A percentile compares a stretch with the other conserved stretches of the same genome.
phyloP scores from a whole-genome alignment of 164 flowering plant species.

The Magnolia officinalis region DNA sequence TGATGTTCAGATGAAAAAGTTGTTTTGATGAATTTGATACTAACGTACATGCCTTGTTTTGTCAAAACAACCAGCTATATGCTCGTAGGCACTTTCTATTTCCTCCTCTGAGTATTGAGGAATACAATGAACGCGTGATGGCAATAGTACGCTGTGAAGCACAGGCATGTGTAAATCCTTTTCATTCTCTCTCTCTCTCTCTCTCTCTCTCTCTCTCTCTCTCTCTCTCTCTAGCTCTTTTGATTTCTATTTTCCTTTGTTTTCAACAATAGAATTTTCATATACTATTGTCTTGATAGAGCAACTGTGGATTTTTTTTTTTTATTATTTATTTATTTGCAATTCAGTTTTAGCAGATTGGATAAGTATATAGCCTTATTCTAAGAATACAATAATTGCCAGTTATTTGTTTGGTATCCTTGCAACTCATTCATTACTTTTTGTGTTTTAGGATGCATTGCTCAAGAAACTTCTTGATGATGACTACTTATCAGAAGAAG shows the following conservation, averaged over 20 bases:
- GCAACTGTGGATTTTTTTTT: neutral
- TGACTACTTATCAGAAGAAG: conserved; percentile 57
- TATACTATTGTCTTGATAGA: neutral
- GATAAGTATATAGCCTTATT: neutral
- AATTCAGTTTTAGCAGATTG: neutral
- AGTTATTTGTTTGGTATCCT: neutral
- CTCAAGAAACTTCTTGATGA: conserved; percentile 65
- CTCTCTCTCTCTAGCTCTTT: neutral
- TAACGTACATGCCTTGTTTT: conserved; percentile 4
- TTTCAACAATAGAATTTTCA: neutral
- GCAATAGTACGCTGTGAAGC: conserved; percentile 97
- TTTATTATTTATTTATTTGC: neutral
- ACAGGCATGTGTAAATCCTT: conserved; percentile 41
- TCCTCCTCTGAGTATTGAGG: conserved; percentile 80
- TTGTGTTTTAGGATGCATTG: conserved; percentile 66
- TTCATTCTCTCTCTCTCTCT: neutral
- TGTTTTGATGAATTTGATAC: neutral
- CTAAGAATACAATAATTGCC: neutral
- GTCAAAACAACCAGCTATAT: conserved; percentile 62
- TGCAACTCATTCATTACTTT: neutral
- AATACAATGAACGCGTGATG: conserved; percentile 77
- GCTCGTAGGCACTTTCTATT: conserved; percentile 87
- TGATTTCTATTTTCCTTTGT: neutral
- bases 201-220: no score
- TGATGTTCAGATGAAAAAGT: neutral